phyloP scores from a whole-genome alignment of 2,329 filamentous ascomycete species.

The Arthrobotrys sphaeroides region DNA sequence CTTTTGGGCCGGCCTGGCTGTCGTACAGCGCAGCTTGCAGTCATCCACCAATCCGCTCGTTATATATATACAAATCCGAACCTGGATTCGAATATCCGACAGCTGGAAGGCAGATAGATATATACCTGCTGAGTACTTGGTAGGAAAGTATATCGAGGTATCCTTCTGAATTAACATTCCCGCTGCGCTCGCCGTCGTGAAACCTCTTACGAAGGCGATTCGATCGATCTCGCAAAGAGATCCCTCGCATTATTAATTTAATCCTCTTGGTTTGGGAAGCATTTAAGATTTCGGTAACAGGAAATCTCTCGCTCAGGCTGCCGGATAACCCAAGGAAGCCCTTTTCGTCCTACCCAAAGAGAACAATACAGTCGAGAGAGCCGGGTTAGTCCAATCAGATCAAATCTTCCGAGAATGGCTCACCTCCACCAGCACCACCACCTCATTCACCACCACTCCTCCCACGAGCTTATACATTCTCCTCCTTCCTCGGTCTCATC shows the following conservation, averaged over 20 bases:
- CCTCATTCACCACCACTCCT: slow-evolving; percentile 52
- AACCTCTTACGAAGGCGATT: slow-evolving; percentile 15
- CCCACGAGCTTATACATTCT: slow-evolving; percentile 52
- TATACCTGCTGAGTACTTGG: no score
- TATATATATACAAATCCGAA: slow-evolving; percentile 25
- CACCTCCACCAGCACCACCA: slow-evolving; percentile 49
- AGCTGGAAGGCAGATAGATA: not conserved
- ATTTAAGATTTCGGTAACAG: slow-evolving; percentile 44
- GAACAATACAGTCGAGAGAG: slow-evolving; percentile 45
- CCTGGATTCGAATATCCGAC: not conserved
- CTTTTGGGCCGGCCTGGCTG: slow-evolving; percentile 28
- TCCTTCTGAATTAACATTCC: slow-evolving; percentile 2
- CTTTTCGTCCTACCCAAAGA: slow-evolving; percentile 50
- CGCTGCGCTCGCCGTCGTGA: not conserved
- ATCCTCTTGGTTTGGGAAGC: slow-evolving; percentile 30
- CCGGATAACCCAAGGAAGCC: slow-evolving; percentile 33
- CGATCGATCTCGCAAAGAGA: slow-evolving; percentile 2
- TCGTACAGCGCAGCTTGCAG: slow-evolving; percentile 26
- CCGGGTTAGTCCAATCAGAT: slow-evolving; percentile 53
- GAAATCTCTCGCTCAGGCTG: slow-evolving; percentile 52
- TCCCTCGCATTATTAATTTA: slow-evolving; percentile 41
- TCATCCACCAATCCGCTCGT: slow-evolving; percentile 41
- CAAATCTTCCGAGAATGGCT: slow-evolving; percentile 54
- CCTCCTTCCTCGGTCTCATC: slow-evolving; percentile 52
- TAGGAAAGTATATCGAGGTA: slow-evolving; percentile 8